Base-by-base conservation (phyloP, 2,329 filamentous ascomycete genomes). In the Aspergillus puulaauensis region DNA sequence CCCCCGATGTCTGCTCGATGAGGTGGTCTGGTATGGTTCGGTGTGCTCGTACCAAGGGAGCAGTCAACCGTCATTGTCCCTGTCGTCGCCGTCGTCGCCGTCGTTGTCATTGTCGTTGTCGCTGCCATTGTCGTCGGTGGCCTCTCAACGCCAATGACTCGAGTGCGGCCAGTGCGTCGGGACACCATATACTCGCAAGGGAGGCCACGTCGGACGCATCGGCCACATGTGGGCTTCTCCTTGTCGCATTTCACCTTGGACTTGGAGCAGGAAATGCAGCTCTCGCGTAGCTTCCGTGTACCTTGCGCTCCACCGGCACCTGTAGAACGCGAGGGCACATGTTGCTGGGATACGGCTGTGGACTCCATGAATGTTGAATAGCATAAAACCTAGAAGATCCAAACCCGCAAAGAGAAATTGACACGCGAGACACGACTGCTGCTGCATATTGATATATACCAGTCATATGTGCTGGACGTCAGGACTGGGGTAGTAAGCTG, bases 201-300 rank as follows among this genome's bases (percentile, higher is more conserved):
- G 37, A 57, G 37, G 7, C 55, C 41, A 6, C 55, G 55, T n/a
- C 55, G 49, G 8, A 57, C 55, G 21, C 55, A 57, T 8, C 55
- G 49, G 40, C 55, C n/a, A 21, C 55, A 53, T 4, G 39, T 46
- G 4, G 55, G 55, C 37, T 57, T 57, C 33, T 53, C 49, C 44
- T 57, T 57, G 41, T 57, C 37, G 19, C 55, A 57, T 33, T 53
- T 57, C 3, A 57, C 55, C 14, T 57, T 57, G 15, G 55, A 57
- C 4, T 27, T 57, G 3, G 55, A 45, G 45, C 55, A 57, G 14
- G 45, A 45, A 15, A 53, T 57, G 45, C 55, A 57, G 44, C 55
- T 57, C 19, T 57, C 55, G 12, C 55, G 55, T 3, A 57, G 50
- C 23, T 57, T 57, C 15, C 55, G 49, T 33, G 52, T 41, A 14